Evolutionary conservation across 495 filamentous ascomycete genomes (phyloP), one percentile per base, ranked within the genome.

Genomic region (Lepraria neglecta): DNA sequence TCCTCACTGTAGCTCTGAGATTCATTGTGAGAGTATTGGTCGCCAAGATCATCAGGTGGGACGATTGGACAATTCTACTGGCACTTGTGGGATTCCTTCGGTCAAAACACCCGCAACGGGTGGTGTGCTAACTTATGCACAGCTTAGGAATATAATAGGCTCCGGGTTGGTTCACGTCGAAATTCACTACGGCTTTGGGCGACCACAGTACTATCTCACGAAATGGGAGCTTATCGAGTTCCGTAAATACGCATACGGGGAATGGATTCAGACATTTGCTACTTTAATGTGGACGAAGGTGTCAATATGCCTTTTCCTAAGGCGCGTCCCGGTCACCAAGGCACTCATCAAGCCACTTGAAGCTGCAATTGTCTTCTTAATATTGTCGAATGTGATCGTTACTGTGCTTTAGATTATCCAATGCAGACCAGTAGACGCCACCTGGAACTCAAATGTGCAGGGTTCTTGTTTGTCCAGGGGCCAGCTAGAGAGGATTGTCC

Each of bases 1-100:
- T 43, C 4, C 6, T 59, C 5, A 31, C 79, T 67, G 6, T 77
- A 67, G 60, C 77, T 78, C 48, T 65, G 68, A 10, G 69, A 65
- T 15, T 76, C 48, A 30, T 72, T 69, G 21, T 73, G 2, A 21
- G 58, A 19, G 44, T 14, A 17, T 61, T n/a, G 28, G 42, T 57
- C 27, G 42, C 47, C 19, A 44, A 57, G 17, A 43, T 6, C 1
- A 24, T 63, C 6, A 9, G 53, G n/a, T 63, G 60, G 60, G 43
- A 57, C 17, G 60, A 63, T 24, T 63, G 54, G 60, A 63, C 47
- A 31, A 61, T 61, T 43, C 48, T 54, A 1, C 42, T 54, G 19
- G 47, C 58, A 0, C 15, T 61, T 12, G 47, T 54, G 5, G 14
- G 24, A 2, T 27, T 9, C 12, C 47, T 51, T 21, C 47, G 7